These are phyloP conservation scores for Fusarium nanum DNA, from an alignment of 2,329 filamentous ascomycete genomes.

Conservation along the genomic window DNA sequence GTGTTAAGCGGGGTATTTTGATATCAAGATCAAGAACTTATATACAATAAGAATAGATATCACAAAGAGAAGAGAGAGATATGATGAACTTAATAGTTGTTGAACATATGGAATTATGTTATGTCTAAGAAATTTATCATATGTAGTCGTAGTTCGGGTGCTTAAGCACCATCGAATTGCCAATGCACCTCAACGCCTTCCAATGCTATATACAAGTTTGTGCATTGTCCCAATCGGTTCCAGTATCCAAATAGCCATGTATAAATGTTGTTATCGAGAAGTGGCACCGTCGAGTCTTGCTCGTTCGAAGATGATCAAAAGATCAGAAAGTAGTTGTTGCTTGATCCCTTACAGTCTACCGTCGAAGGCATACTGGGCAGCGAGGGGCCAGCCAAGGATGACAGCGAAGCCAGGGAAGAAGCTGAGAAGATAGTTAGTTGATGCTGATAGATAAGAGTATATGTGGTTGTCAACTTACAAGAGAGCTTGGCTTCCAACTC, in stretches of 20 bases:
- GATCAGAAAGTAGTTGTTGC: slow-evolving; percentile 1
- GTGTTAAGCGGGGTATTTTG: not conserved
- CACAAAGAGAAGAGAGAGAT: not conserved
- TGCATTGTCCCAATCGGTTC: slow-evolving; percentile 36
- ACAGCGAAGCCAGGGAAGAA: slow-evolving; percentile 51
- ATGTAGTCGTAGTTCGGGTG: slow-evolving; percentile 40
- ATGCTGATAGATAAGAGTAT: not conserved
- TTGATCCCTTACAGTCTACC: slow-evolving; percentile 47
- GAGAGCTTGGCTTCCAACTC: slow-evolving; percentile 48
- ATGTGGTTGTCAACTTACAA: slow-evolving; percentile 47
- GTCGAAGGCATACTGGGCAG: slow-evolving; percentile 47
- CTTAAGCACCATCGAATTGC: slow-evolving; percentile 37
- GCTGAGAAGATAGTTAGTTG: slow-evolving; percentile 40
- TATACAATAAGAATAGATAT: not conserved
- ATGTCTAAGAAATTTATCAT: slow-evolving; percentile 44
- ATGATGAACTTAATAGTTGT: not conserved
- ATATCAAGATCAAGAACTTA: not conserved
- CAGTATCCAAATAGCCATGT: slow-evolving; percentile 15
- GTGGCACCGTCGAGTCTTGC: slow-evolving; percentile 33
- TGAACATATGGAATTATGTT: slow-evolving; percentile 47
- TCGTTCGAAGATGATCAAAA: slow-evolving; percentile 28
- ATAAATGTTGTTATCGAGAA: slow-evolving; percentile 25
- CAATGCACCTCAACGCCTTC: slow-evolving; percentile 47
- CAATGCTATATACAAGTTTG: slow-evolving; percentile 48
- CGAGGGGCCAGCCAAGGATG: slow-evolving; percentile 52